A percentile compares a stretch with the other conserved stretches of the same genome.
These are phyloP conservation scores for Crithidia acanthocephali DNA, from an alignment of 208 protist species.

Conservation along the genomic window DNA sequence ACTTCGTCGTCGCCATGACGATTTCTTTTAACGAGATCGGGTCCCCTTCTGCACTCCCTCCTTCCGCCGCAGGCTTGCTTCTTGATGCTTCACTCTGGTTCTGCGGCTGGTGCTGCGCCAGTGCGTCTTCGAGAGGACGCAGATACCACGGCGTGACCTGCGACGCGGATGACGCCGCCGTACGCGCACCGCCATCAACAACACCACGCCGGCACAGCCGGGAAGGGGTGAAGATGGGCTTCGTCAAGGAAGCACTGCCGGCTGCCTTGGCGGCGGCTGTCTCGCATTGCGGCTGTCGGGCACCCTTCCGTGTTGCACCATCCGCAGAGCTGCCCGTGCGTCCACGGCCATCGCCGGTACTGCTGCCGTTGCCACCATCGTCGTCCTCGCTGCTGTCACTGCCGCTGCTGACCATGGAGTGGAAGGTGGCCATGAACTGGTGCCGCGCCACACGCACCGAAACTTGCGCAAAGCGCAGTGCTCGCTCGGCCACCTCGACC, in stretches of 20 bases:
- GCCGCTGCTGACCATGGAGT: slow-evolving; percentile 32
- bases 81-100: neutral
- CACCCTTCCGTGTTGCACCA: too few species aligned
- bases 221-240: slow-evolving; percentile 23
- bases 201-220: slow-evolving; percentile 12
- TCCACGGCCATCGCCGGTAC: neutral
- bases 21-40: neutral
- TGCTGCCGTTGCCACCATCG: neutral
- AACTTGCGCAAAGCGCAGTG: slow-evolving; percentile 30
- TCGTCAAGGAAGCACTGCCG: neutral
- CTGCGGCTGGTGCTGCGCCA: slow-evolving; percentile 6
- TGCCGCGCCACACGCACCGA: slow-evolving; percentile 27
- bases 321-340: too few species aligned
- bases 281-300: too few species aligned
- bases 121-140: slow-evolving; percentile 14
- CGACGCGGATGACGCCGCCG: neutral
- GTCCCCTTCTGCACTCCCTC: neutral
- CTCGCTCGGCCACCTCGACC: slow-evolving; percentile 62
- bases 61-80: neutral
- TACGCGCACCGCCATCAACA: too few species aligned
- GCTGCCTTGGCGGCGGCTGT: neutral
- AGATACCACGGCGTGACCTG: slow-evolving; percentile 17
- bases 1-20: too few species aligned
- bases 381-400: slow-evolving; percentile 19
- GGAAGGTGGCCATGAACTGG: slow-evolving; percentile 35